phyloP scores from a whole-genome alignment of 75 land plant species.

The Azolla pinnata region DNA sequence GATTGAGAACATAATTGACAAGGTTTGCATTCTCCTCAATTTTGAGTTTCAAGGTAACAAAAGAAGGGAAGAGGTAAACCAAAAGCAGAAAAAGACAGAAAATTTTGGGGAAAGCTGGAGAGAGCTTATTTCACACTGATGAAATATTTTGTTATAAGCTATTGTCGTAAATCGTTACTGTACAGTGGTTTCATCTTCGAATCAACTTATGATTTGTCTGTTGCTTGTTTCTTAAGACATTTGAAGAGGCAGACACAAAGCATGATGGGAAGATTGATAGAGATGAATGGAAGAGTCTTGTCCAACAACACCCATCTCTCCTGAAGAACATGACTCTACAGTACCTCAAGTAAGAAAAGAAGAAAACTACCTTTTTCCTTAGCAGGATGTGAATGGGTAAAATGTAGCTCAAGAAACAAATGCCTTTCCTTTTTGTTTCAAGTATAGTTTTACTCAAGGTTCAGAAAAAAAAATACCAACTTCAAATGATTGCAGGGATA shows the following conservation, averaged over 20 bases:
- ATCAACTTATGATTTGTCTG: too few species aligned
- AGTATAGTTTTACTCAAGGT: neutral
- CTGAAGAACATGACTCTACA: slow-evolving; percentile 70
- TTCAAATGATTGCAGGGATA: slow-evolving; percentile 19
- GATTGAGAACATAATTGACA: slow-evolving; percentile 54
- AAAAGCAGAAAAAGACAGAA: too few species aligned
- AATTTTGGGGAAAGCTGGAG: too few species aligned
- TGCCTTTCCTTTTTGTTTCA: neutral
- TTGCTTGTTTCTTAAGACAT: too few species aligned
- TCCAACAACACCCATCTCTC: slow-evolving; percentile 69
- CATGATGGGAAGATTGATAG: slow-evolving; percentile 87
- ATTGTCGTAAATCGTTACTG: too few species aligned
- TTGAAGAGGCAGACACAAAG: slow-evolving; percentile 90
- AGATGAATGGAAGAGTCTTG: slow-evolving; percentile 83
- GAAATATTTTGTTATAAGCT: too few species aligned
- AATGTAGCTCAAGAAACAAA: neutral
- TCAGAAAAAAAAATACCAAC: neutral
- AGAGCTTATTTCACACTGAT: too few species aligned
- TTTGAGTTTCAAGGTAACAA: too few species aligned
- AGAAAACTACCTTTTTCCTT: too few species aligned
- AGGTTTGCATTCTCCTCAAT: slow-evolving; percentile 19
- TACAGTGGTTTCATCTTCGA: too few species aligned
- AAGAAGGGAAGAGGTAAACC: too few species aligned
- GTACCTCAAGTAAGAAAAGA: slow-evolving; percentile 63
- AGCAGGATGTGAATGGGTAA: too few species aligned